These are phyloP conservation scores for Capsaspora owczarzaki DNA, from an alignment of 78 protist genomes.

Conservation along the genomic window DNA sequence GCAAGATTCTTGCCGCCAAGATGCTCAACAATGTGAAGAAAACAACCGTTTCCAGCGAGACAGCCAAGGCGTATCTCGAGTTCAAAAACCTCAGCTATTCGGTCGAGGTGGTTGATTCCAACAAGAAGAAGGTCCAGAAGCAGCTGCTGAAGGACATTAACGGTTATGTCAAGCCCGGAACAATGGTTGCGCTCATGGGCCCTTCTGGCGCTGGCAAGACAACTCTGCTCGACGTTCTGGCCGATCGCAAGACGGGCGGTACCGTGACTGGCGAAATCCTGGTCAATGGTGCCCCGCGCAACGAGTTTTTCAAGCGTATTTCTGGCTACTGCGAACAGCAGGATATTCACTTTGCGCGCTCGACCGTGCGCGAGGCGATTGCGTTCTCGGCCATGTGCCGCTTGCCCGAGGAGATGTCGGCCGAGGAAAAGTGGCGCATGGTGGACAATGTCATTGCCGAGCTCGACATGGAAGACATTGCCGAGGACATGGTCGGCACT, in stretches of 20 bases:
- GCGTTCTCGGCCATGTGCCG: conserved; percentile 37
- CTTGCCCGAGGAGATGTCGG: conserved; percentile 11
- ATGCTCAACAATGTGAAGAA: no score
- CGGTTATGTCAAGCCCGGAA: conserved; percentile 1
- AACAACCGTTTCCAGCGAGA: no score
- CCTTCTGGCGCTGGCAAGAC: conserved; percentile 32
- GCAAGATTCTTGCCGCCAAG: no score
- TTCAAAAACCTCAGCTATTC: no score
- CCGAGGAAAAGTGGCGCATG: neutral
- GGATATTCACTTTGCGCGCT: conserved; percentile 26
- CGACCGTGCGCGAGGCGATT: conserved; percentile 58
- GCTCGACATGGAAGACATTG: neutral
- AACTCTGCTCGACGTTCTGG: conserved; percentile 18
- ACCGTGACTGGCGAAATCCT: neutral
- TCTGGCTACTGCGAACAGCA: conserved; percentile 40
- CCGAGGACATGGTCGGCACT: conserved; percentile 4
- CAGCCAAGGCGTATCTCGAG: no score
- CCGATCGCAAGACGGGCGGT: neutral
- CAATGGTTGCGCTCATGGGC: conserved; percentile 10
- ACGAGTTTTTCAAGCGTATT: neutral
- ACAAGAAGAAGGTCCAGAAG: no score
- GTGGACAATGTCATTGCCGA: conserved; percentile 28
- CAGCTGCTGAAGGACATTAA: neutral
- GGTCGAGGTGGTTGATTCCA: no score
- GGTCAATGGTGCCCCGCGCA: conserved; percentile 12